These are phyloP conservation scores for Yarrowia bubula DNA, from an alignment of 805 yeast species.

Conservation along the genomic window DNA sequence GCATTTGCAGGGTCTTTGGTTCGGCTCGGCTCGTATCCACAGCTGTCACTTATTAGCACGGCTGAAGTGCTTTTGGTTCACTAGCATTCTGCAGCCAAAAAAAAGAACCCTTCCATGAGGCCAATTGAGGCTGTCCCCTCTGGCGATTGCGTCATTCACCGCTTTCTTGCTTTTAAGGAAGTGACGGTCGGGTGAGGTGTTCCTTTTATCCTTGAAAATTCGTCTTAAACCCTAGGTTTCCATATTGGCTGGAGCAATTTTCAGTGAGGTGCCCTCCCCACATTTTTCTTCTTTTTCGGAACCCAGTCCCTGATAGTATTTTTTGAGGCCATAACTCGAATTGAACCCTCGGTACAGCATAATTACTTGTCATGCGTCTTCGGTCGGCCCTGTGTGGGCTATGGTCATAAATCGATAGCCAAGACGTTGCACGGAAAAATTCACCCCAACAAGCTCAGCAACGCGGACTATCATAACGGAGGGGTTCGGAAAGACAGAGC, in stretches of 20 bases:
- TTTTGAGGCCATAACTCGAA: not conserved
- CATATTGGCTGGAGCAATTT: not conserved
- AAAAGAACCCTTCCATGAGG: not conserved
- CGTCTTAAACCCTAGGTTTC: not conserved
- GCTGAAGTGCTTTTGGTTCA: not conserved
- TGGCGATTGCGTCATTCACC: not conserved
- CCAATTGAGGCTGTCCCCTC: not conserved
- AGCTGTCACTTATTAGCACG: not conserved
- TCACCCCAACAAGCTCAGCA: too few species aligned
- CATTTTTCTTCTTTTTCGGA: not conserved
- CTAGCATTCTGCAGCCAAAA: not conserved
- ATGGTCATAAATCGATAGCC: too few species aligned
- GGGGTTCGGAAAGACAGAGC: too few species aligned
- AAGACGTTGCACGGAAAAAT: too few species aligned
- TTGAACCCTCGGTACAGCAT: too few species aligned
- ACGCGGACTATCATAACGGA: too few species aligned
- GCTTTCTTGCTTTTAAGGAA: too few species aligned
- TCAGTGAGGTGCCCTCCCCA: not conserved
- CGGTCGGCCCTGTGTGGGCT: too few species aligned
- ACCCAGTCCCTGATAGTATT: not conserved
- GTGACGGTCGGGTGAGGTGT: too few species aligned
- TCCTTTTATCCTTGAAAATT: too few species aligned
- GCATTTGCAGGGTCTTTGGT: not conserved
- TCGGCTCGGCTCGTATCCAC: not conserved
- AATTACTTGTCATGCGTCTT: too few species aligned